Conservation (phyloP, 2,329 filamentous ascomycete species). For the Teratosphaeria viscida region DNA sequence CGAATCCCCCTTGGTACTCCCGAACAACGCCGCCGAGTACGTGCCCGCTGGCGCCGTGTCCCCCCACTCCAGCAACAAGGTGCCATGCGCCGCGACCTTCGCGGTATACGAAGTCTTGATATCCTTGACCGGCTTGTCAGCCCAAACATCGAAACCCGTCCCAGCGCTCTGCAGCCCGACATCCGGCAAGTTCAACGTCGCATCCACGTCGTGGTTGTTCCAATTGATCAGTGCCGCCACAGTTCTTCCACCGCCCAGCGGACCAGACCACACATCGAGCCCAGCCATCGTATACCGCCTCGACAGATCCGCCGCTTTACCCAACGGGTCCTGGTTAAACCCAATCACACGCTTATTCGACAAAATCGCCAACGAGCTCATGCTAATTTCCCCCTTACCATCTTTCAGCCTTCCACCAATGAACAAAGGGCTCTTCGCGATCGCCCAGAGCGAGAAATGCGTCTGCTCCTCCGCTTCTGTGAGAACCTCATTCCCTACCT, state of each 20-base stretch:
- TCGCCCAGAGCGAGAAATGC: neutral
- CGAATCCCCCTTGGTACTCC: conserved; percentile 4
- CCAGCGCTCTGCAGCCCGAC: neutral
- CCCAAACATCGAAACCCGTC: neutral
- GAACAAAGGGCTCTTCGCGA: neutral
- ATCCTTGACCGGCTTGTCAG: neutral
- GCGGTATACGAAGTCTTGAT: neutral
- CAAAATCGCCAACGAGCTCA: conserved; percentile 24
- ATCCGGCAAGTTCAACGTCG: neutral
- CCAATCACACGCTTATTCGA: conserved; percentile 31
- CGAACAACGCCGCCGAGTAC: conserved; percentile 13
- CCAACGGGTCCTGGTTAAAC: conserved; percentile 32
- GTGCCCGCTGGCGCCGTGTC: conserved; percentile 15
- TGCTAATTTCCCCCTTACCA: neutral
- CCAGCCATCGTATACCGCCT: conserved; percentile 39
- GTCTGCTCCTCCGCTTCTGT: neutral
- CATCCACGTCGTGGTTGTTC: neutral
- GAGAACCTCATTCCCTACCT: neutral
- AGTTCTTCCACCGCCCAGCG: conserved; percentile 33
- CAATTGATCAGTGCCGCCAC: conserved; percentile 29
- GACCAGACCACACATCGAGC: conserved; percentile 44
- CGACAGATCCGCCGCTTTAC: conserved; percentile 6
- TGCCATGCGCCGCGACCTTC: neutral
- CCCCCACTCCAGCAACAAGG: conserved; percentile 25
- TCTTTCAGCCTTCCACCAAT: neutral